Percentiles rank a stretch among this genome's conserved stretches.
Evolutionary conservation across 2,329 filamentous ascomycete species (phyloP).

Genomic region (Pseudogymnoascus sp.): DNA sequence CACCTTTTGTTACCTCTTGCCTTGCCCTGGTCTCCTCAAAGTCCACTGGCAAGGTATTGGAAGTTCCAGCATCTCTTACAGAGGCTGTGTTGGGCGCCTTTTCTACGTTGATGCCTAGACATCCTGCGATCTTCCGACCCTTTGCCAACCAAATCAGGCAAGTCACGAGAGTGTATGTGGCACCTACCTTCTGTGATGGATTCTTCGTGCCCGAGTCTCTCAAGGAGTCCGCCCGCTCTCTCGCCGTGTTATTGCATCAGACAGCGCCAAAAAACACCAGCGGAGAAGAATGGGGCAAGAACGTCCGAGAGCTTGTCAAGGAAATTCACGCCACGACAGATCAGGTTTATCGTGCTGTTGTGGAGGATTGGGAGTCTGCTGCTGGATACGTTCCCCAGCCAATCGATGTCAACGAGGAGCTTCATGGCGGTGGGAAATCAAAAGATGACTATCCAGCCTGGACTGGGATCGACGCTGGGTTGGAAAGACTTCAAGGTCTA

Average conservation of each 20-base stretch:
- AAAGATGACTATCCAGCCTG: conserved; percentile 57
- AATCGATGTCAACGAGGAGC: conserved; percentile 42
- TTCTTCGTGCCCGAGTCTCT: conserved; percentile 46
- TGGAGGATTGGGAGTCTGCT: conserved; percentile 75
- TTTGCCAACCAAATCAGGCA: conserved; percentile 62
- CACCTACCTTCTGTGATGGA: conserved; percentile 53
- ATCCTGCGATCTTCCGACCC: conserved; percentile 77
- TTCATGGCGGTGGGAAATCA: conserved; percentile 41
- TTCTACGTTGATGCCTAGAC: conserved; percentile 65
- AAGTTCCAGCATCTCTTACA: conserved; percentile 45
- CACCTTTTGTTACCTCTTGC: conserved; percentile 66
- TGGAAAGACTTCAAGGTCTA: conserved; percentile 61
- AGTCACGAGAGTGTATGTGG: conserved; percentile 54
- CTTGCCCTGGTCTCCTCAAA: conserved; percentile 55
- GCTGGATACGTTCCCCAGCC: conserved; percentile 42
- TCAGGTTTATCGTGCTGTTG: conserved; percentile 68
- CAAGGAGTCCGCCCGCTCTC: conserved; percentile 51
- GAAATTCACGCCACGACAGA: conserved; percentile 67
- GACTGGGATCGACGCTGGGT: conserved; percentile 68
- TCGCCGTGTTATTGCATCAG: conserved; percentile 68
- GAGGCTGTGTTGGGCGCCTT: conserved; percentile 69
- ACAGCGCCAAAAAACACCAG: conserved; percentile 75
- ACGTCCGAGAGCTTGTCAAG: conserved; percentile 55
- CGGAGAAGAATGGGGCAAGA: conserved; percentile 70
- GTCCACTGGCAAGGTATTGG: conserved; percentile 34